These are phyloP conservation scores for Paramecium tetraurelia DNA, from an alignment of 73 alveolate species.

Conservation along the genomic window DNA sequence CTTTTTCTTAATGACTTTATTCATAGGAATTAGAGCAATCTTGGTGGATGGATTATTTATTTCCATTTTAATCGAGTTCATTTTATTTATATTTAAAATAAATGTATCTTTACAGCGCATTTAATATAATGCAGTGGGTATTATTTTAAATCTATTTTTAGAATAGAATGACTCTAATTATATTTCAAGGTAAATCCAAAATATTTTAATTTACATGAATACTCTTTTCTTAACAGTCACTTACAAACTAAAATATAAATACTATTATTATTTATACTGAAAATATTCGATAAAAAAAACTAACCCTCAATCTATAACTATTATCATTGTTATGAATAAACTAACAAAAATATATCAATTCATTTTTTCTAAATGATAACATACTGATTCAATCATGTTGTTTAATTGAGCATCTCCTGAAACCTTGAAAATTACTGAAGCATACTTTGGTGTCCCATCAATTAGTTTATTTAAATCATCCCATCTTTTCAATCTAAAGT, in stretches of 20 bases:
- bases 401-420: neutral
- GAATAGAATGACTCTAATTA: neutral
- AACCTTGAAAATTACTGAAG: conserved; percentile 22
- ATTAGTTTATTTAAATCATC: conserved; percentile 41
- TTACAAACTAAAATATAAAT: neutral
- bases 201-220: neutral
- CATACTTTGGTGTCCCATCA: conserved; percentile 40
- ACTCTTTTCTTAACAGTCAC: neutral
- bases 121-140: neutral
- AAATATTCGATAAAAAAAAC: neutral
- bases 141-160: neutral
- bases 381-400: conserved; percentile 39
- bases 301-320: neutral
- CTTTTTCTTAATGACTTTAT: neutral
- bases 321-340: neutral
- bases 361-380: conserved; percentile 49
- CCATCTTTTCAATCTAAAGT: conserved; percentile 54
- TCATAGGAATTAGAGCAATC: neutral
- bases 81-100: neutral
- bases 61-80: neutral
- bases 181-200: neutral
- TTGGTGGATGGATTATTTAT: neutral
- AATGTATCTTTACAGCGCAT: neutral
- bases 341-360: neutral
- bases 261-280: neutral